Evolutionary conservation across 1,284 basidiomycete species (phyloP).

Genomic region (Irpex sp.): DNA sequence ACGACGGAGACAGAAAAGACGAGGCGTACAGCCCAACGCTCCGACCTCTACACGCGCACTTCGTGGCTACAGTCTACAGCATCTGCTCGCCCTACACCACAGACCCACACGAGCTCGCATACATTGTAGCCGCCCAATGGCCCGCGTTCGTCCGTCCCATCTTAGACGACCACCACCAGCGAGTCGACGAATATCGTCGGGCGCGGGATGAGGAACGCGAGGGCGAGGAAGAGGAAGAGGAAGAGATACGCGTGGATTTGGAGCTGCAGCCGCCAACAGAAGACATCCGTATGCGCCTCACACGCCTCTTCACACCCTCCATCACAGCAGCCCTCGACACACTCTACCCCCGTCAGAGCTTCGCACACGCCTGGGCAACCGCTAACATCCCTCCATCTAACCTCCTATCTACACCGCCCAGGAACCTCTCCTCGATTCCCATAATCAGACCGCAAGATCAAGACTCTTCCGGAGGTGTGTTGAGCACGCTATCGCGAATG

Average conservation of each 20-base stretch:
- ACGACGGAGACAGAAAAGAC: constrained; percentile 10
- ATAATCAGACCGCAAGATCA: constrained; percentile 7
- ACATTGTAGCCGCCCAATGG: constrained; percentile 76
- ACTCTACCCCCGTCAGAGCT: constrained; percentile 59
- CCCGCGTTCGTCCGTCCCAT: constrained; percentile 69
- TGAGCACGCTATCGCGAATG: constrained; percentile 44
- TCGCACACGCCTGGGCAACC: constrained; percentile 54
- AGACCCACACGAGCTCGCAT: constrained; percentile 66
- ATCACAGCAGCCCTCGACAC: constrained; percentile 55
- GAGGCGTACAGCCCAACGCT: constrained; percentile 49
- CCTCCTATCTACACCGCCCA: constrained; percentile 19
- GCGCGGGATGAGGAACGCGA: neutral
- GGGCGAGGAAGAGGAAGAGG: neutral
- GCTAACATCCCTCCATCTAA: constrained; percentile 38
- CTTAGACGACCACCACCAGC: constrained; percentile 42
- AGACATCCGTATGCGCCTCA: constrained; percentile 57
- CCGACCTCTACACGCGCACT: constrained; percentile 59
- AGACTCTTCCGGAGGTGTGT: constrained; percentile 10
- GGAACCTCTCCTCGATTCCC: constrained; percentile 7
- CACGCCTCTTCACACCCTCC: constrained; percentile 52
- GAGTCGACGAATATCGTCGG: constrained; percentile 5
- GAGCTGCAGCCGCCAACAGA: constrained; percentile 39
- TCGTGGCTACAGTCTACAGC: constrained; percentile 57
- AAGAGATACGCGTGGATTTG: constrained; percentile 13
- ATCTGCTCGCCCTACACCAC: constrained; percentile 61